Percentiles rank a stretch among this genome's conserved stretches.
Conservation (phyloP, 257 asterid species). For the Solanum appendiculatum region DNA sequence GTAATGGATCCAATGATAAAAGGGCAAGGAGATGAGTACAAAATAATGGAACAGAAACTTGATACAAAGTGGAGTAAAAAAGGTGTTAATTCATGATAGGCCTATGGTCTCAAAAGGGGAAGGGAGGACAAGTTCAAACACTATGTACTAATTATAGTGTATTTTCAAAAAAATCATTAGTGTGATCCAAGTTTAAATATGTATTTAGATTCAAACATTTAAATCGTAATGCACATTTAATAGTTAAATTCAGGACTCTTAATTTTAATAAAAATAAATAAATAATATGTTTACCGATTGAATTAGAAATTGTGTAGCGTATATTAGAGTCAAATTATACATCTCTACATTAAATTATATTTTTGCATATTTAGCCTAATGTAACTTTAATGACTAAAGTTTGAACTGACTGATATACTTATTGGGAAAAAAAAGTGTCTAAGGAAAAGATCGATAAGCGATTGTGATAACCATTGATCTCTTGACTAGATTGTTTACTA, state of each 20-base stretch:
- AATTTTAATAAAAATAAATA: background rate
- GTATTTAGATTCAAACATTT: background rate
- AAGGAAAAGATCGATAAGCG: background rate
- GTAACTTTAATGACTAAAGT: background rate
- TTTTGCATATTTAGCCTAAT: background rate
- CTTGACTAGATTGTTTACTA: background rate
- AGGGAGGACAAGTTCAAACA: background rate
- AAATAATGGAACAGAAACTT: constrained; percentile 18
- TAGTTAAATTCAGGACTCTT: rapidly evolving
- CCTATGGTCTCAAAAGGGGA: background rate
- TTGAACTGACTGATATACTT: background rate
- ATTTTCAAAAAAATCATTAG: background rate
- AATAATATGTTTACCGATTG: background rate
- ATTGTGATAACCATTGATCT: background rate
- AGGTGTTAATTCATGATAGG: background rate
- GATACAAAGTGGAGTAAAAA: background rate
- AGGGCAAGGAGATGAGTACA: constrained; percentile 21
- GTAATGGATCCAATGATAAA: constrained; percentile 49
- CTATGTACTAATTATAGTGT: background rate
- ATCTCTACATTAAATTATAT: background rate
- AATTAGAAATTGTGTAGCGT: background rate
- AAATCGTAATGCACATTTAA: rapidly evolving
- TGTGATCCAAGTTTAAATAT: no score
- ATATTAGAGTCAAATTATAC: background rate
- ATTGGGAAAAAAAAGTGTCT: background rate